Evolutionary conservation across 495 filamentous ascomycete species (phyloP).

Genomic region (Daldinia vernicosa): DNA sequence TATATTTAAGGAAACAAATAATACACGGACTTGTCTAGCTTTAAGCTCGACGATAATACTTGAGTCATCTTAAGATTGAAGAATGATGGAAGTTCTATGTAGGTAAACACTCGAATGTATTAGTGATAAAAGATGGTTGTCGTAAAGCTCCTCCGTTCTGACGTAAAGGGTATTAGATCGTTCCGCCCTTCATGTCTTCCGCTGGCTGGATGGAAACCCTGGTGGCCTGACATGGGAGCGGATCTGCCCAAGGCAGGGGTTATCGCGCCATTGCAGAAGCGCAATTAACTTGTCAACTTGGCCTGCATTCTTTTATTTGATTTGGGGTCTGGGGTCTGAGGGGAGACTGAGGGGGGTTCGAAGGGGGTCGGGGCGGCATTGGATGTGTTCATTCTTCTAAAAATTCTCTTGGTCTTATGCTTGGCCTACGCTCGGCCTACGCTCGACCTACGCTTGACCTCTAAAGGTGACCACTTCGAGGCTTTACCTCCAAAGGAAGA

Average conservation of each 20-base stretch:
- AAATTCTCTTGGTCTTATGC: constrained; percentile 1
- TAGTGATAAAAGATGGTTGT: constrained; percentile 28
- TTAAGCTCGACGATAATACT: constrained; percentile 1
- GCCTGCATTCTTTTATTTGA: constrained; percentile 17
- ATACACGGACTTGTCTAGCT: not conserved
- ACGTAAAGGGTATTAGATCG: constrained; percentile 33
- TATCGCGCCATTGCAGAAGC: constrained; percentile 36
- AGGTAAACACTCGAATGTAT: constrained; percentile 12
- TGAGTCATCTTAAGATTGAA: constrained; percentile 33
- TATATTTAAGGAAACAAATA: constrained; percentile 5
- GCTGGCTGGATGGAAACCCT: constrained; percentile 36
- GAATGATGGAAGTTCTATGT: not conserved
- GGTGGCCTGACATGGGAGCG: constrained; percentile 40
- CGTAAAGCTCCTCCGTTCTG: constrained; percentile 29
- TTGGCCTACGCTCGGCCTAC: not conserved
- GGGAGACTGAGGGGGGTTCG: not conserved
- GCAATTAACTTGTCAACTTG: constrained; percentile 25
- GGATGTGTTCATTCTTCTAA: not conserved
- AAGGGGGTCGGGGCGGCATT: not conserved
- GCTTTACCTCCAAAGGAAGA: constrained; percentile 40
- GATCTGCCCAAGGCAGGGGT: constrained; percentile 34
- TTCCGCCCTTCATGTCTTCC: constrained; percentile 41
- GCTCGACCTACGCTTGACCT: constrained; percentile 26
- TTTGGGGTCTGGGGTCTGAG: constrained; percentile 7
- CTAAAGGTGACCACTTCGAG: constrained; percentile 41